Percentiles rank a stretch among this genome's conserved stretches.
phyloP scores from a whole-genome alignment of 2,329 filamentous ascomycete genomes.

The Botrytis sinoallii region DNA sequence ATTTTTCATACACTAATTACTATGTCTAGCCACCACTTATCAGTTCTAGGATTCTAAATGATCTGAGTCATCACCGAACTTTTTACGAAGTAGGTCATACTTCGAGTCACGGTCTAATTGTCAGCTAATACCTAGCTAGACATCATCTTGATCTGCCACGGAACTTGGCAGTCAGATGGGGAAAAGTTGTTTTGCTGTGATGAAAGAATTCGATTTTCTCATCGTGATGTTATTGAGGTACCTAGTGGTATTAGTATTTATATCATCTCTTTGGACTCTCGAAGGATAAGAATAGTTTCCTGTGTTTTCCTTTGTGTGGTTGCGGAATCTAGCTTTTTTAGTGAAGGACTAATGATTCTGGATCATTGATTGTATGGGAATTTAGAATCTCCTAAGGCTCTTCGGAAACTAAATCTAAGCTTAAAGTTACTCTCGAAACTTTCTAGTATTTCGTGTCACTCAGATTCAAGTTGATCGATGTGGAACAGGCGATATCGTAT shows the following conservation, averaged over 20 bases:
- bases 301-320: neutral
- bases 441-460: neutral
- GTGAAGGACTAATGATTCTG: neutral
- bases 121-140: neutral
- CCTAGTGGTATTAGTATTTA: neutral
- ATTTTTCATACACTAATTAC: neutral
- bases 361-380: neutral
- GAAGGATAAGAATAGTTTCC: neutral
- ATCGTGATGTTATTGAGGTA: neutral
- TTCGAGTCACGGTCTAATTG: neutral
- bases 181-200: neutral
- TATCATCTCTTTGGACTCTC: neutral
- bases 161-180: too few species aligned
- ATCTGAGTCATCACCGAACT: slow-evolving; percentile 14
- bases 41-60: neutral
- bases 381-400: too few species aligned
- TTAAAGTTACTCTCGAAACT: neutral
- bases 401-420: neutral
- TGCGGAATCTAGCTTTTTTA: neutral
- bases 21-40: neutral
- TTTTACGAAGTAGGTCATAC: neutral
- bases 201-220: neutral
- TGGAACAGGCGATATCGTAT: neutral
- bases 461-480: neutral
- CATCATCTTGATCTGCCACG: neutral